phyloP scores from a whole-genome alignment of 2,329 filamentous ascomycete genomes.

The Phaeophleospora eucalypticola region DNA sequence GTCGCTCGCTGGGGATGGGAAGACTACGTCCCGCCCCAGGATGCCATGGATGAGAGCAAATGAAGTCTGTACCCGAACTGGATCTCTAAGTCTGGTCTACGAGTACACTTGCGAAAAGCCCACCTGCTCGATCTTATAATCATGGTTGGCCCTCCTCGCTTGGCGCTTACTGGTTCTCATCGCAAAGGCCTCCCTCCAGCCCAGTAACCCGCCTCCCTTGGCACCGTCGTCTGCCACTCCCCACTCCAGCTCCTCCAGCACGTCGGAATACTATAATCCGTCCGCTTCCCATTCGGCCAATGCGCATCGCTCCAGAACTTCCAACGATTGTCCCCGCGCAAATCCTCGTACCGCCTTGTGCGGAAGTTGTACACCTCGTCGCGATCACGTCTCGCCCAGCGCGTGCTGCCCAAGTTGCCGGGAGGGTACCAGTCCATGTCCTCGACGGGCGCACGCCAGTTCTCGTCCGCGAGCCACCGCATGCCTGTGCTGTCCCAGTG shows the following conservation, averaged over 20 bases:
- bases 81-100: neutral
- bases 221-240: slow-evolving; percentile 29
- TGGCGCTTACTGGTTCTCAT: no score
- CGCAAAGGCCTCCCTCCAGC: slow-evolving; percentile 24
- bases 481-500: slow-evolving; percentile 29
- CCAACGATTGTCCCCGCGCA: slow-evolving; percentile 10
- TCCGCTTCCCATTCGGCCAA: slow-evolving; percentile 24
- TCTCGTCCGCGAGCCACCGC: slow-evolving; percentile 10
- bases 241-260: slow-evolving; percentile 20
- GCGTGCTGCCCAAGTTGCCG: slow-evolving; percentile 20
- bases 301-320: slow-evolving; percentile 29
- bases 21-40: slow-evolving; percentile 13
- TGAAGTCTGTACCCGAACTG: neutral
- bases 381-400: slow-evolving; percentile 17
- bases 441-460: slow-evolving; percentile 37
- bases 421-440: slow-evolving; percentile 33
- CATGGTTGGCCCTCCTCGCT: no score
- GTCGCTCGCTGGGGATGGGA: slow-evolving; percentile 39
- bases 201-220: slow-evolving; percentile 18
- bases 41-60: neutral
- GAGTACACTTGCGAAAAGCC: neutral
- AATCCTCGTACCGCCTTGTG: slow-evolving; percentile 23
- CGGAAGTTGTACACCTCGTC: slow-evolving; percentile 29
- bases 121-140: neutral
- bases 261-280: slow-evolving; percentile 20